phyloP scores from a whole-genome alignment of 208 protist species.

The Trypanosoma brucei region DNA sequence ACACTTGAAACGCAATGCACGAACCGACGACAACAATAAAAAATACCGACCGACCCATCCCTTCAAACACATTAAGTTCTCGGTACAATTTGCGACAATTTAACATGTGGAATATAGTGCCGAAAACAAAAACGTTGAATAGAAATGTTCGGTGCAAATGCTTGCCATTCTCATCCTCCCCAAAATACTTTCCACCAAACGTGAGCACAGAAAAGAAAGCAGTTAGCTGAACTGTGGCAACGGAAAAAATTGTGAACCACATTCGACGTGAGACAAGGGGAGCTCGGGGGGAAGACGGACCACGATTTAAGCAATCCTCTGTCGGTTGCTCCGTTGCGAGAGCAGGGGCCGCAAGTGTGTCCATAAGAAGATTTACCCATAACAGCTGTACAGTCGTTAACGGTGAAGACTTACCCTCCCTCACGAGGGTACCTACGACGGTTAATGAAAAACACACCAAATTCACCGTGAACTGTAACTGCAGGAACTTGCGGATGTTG shows the following conservation, averaged over 20 bases:
- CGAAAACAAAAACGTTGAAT: conserved; percentile 93
- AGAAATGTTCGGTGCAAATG: conserved; percentile 74
- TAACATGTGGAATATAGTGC: conserved; percentile 90
- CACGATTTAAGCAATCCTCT: conserved; percentile 64
- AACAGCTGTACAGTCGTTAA: conserved; percentile 96
- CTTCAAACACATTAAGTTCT: conserved; percentile 76
- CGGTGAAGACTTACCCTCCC: conserved; percentile 58
- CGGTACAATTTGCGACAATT: conserved; percentile 89
- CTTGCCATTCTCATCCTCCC: conserved; percentile 12
- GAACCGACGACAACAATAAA: conserved; percentile 74
- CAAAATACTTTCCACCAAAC: conserved; percentile 22
- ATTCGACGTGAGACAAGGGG: conserved; percentile 85
- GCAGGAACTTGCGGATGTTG: conserved; percentile 95
- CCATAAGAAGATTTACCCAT: conserved; percentile 99
- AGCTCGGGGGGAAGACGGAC: conserved; percentile 65
- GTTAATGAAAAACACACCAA: conserved; percentile 91
- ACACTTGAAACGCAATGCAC: conserved; percentile 69
- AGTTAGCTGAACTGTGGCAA: conserved; percentile 54
- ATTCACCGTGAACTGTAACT: conserved; percentile 99
- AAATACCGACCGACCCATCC: conserved; percentile 36
- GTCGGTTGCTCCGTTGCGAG: conserved; percentile 95
- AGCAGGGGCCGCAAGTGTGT: conserved; percentile 96
- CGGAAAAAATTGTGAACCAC: conserved; percentile 64
- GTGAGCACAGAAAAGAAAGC: conserved; percentile 50
- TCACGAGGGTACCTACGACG: conserved; percentile 86